Percentiles rank a stretch among this genome's conserved stretches.
Evolutionary conservation across 306 rosid species (phyloP).

Genomic region (Castanea sativa): DNA sequence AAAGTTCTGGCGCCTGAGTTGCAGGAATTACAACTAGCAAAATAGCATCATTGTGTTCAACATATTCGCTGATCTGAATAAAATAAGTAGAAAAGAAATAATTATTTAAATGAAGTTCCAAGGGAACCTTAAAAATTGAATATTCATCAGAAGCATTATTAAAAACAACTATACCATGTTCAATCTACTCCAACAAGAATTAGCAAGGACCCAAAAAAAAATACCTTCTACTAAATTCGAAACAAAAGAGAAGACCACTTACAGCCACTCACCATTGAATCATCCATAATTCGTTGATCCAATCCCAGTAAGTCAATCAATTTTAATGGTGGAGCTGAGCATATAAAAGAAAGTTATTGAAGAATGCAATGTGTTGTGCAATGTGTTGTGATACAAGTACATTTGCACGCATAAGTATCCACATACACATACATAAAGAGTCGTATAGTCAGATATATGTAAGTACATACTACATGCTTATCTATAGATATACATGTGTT

Average conservation of each 20-base stretch:
- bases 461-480: too few relatives aligned
- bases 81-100: conserved; percentile 23
- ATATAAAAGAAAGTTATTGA: conserved; percentile 10
- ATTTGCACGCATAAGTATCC: too few relatives aligned
- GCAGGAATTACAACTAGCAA: conserved; percentile 86
- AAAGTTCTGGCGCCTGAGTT: conserved; percentile 83
- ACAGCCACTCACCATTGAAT: conserved; percentile 61
- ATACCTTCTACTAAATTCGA: too few relatives aligned
- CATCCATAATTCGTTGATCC: conserved; percentile 90
- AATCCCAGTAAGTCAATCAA: conserved; percentile 94
- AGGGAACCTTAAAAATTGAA: too few relatives aligned
- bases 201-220: too few relatives aligned
- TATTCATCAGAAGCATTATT: too few relatives aligned
- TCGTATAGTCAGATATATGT: too few relatives aligned
- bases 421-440: neutral
- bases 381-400: neutral
- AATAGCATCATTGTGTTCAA: conserved; percentile 90
- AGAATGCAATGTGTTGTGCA: neutral
- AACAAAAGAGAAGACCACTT: too few relatives aligned
- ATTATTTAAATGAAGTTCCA: too few relatives aligned
- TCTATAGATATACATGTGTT: too few relatives aligned
- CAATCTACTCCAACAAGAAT: too few relatives aligned
- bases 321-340: conserved; percentile 87
- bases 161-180: too few relatives aligned
- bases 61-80: conserved; percentile 84